Base-by-base conservation (phyloP, 768 basidiomycete genomes). In the Thelephora ganbajun region DNA sequence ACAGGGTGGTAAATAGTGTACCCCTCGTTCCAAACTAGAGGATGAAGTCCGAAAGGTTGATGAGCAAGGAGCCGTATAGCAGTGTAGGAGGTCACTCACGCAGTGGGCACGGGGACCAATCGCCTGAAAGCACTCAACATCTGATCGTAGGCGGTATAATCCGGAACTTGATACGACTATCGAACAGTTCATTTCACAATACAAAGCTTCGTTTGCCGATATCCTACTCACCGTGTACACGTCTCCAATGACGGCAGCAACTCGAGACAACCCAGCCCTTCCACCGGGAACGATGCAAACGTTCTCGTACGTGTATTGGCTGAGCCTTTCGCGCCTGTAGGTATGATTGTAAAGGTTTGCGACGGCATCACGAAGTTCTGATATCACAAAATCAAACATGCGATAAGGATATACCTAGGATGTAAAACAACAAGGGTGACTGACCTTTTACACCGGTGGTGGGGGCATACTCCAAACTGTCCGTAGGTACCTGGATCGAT, bases 261-360 rank as follows among this genome's bases (percentile, higher is more conserved):
- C 74, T 50, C 93, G 80, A 23, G 88, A 86, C 52, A 97, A 72
- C 11, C 92, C 92, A 2, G 92, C 72, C 47, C 90, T 80, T 13
- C 93, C 93, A 39, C 93, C 93, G 11, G 93, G 93, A 0, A 96
- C 92, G 55, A 97, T 94, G 57, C 87, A 91, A 11, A 89, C 83
- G 57, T 97, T 97, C 64, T 93, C 90, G 54, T 71, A 84, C 1
- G 89, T 92, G 61, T 96, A 97, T 54, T 93, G 73, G 54, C 84
- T 89, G 6, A 62, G 50, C 65, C 85, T 93, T 43, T 77, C 86
- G 54, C 83, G 64, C 33, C 93, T 77, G 61, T 94, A 94, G 2
- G 83, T 85, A 44, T 74, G 67, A 60, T 97, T 97, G 69, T 97
- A 97, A 45, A 92, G 62, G 51, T 84, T 67, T 11, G 93, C 93